Conservation (phyloP, 2,329 filamentous ascomycete genomes). For the Fusarium sp. region DNA sequence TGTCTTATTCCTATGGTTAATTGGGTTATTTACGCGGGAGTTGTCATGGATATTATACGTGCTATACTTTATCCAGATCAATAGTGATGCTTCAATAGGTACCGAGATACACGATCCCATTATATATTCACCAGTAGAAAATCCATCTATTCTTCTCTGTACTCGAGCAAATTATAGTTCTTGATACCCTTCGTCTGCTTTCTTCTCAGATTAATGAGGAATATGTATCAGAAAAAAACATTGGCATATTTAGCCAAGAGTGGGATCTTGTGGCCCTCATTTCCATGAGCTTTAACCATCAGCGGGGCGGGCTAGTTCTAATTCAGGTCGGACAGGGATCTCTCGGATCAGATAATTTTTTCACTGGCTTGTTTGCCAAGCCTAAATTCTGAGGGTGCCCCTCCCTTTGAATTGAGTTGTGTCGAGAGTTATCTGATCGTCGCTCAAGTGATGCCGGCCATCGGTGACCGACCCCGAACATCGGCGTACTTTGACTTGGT, state of each 20-base stretch:
- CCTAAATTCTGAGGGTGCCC: conserved; percentile 1
- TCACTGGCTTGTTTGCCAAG: conserved; percentile 11
- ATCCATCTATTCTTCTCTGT: too few relatives aligned
- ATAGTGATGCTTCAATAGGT: background rate
- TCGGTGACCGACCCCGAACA: conserved; percentile 6
- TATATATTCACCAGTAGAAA: too few relatives aligned
- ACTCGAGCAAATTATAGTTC: too few relatives aligned
- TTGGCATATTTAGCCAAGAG: background rate
- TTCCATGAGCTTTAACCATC: conserved; percentile 6
- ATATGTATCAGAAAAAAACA: background rate
- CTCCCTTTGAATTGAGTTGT: background rate
- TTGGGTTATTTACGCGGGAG: too few relatives aligned
- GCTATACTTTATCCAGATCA: background rate
- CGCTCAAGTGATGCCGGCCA: conserved; percentile 4
- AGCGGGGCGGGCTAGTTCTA: conserved; percentile 12
- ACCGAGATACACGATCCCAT: too few relatives aligned
- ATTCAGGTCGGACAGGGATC: conserved; percentile 18
- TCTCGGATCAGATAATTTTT: conserved; percentile 58
- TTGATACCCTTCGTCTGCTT: background rate
- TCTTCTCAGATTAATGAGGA: background rate
- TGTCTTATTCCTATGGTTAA: too few relatives aligned
- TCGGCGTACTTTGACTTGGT: conserved; percentile 2
- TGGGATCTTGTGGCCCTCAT: background rate
- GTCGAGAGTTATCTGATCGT: conserved; percentile 37
- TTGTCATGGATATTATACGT: background rate